Evolutionary conservation across 352 stramenopile species (phyloP), one percentile per base, ranked within the genome.

Genomic region (Blastocystis hominis): DNA sequence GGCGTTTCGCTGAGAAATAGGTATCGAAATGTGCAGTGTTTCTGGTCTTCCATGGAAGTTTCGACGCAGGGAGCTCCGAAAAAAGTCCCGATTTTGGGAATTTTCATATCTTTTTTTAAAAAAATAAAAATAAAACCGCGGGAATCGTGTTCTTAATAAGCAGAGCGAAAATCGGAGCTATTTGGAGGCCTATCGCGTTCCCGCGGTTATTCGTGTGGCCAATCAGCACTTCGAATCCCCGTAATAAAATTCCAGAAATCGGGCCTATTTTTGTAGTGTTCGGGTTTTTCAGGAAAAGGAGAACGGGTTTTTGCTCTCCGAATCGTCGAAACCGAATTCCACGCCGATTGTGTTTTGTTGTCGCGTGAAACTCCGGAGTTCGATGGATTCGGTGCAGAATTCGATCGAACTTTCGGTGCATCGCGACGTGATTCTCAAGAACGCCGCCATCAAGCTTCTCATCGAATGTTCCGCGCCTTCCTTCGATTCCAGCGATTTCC

Each of bases 371-470:
- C 4, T 34, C 13, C 50, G 53, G 4, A 54, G 34, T 6, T 40
- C 36, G 3, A 77, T 56, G 40, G 38, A 54, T 47, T 17, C 66
- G 3, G 38, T 77, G 53, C 66, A 77, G 40, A 24, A 3, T 7
- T 20, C 44, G 4, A 20, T 15, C 10, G 40, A 56, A 77, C 66
- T 77, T 4, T 38, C 50, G 24, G 10, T 55, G 36, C 66, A 66
- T 46, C 72, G n/a, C n/a, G 72, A 84, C 47, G 20, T 84, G 0
- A 20, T 68, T 47, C 72, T 66, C 55, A 84, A 84, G 47, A 84
- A 84, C 50, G 54, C 30, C 34, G 34, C 68, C 44, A 66, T 84
- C 10, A 47, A 53, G 7, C 50, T 50, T 10, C 50, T 84, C 3
- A 64, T 47, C 3, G 20, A 66, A 30, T 30, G 24, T 30, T 30